Evolutionary conservation across 1,284 basidiomycete species (phyloP).

Genomic region (Cutaneotrichosporon cutaneum): DNA sequence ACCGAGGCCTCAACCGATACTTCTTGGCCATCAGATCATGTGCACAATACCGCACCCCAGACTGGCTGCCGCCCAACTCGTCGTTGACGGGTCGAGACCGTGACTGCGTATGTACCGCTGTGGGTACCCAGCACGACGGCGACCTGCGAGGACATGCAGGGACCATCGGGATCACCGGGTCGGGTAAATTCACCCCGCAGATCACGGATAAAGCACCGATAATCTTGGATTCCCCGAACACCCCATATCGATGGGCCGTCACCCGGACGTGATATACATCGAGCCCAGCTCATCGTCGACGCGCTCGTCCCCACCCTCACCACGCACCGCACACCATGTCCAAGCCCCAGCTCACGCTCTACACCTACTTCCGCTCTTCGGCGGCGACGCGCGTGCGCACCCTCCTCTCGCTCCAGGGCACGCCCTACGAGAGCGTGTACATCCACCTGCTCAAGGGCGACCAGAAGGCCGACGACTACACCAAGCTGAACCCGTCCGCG

Average conservation of each 20-base stretch:
- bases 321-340: neutral
- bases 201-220: neutral
- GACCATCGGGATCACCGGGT: neutral
- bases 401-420: slow-evolving; percentile 18
- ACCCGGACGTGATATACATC: neutral
- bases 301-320: no score
- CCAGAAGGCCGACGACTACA: slow-evolving; percentile 15
- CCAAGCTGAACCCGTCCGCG: slow-evolving; percentile 13
- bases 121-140: no score
- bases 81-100: no score
- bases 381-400: slow-evolving; percentile 26
- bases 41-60: neutral
- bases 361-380: slow-evolving; percentile 25
- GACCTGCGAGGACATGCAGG: no score
- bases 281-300: no score
- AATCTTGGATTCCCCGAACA: neutral
- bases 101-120: no score
- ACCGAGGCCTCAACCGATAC: no score
- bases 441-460: slow-evolving; percentile 22
- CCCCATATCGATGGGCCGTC: neutral
- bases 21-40: no score
- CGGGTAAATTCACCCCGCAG: neutral
- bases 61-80: no score
- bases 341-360: slow-evolving; percentile 17
- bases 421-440: slow-evolving; percentile 10